phyloP scores from a whole-genome alignment of 257 asterid genomes.

The Salvia miltiorrhiza region DNA sequence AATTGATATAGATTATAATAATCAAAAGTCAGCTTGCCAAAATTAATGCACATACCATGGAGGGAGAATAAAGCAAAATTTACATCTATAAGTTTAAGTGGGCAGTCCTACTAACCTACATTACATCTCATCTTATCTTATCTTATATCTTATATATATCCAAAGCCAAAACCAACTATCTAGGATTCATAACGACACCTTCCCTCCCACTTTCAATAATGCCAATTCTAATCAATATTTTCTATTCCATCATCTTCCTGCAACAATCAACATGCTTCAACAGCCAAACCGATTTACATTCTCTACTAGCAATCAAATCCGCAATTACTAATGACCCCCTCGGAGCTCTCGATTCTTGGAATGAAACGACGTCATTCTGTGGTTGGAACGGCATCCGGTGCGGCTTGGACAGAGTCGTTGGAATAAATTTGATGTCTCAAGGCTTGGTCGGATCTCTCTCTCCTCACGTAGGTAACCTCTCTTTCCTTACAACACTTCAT shows the following conservation, averaged over 20 bases:
- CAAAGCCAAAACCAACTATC: no score
- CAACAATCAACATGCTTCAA: background rate
- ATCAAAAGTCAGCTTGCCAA: background rate
- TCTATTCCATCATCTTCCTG: background rate
- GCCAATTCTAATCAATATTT: background rate
- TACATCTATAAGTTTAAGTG: background rate
- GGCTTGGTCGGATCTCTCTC: constrained; percentile 35
- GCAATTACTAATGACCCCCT: constrained; percentile 27
- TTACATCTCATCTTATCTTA: no score
- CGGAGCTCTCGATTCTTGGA: constrained; percentile 30
- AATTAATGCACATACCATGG: background rate
- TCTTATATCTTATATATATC: no score
- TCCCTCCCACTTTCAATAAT: no score
- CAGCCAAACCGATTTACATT: constrained; percentile 19
- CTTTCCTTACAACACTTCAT: constrained; percentile 27
- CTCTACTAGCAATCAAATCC: constrained; percentile 25
- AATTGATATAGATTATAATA: no score
- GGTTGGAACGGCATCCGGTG: constrained; percentile 31
- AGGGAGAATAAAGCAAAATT: background rate
- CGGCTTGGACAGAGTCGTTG: constrained; percentile 21
- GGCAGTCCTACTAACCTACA: no score
- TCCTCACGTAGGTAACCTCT: constrained; percentile 37
- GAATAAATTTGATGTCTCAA: constrained; percentile 19
- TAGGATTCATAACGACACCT: no score
- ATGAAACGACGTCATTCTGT: constrained; percentile 21